Evolutionary conservation across 2,329 filamentous ascomycete species (phyloP).

Genomic region (Arthrobotrys sphaeroides): DNA sequence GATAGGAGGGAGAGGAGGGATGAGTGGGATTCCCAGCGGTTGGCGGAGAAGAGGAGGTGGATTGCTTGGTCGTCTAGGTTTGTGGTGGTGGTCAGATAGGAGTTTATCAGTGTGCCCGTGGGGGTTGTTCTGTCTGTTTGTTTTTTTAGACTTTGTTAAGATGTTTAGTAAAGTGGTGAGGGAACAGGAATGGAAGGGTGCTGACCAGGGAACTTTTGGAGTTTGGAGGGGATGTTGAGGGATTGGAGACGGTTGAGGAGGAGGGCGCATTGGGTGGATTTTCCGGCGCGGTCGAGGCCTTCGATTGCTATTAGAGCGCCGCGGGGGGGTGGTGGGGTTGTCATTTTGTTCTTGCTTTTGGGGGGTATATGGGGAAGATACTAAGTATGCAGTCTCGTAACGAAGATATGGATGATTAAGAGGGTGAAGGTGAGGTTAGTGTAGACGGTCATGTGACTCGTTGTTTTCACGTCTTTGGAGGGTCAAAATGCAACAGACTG

Average conservation of each 20-base stretch:
- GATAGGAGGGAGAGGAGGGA: constrained; percentile 61
- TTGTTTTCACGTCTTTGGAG: not conserved
- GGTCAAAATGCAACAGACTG: not conserved
- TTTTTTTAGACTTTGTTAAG: not conserved
- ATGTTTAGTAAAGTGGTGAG: not conserved
- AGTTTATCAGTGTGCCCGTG: constrained; percentile 85
- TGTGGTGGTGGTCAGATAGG: constrained; percentile 76
- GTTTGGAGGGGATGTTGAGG: constrained; percentile 67
- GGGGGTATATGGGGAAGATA: no score
- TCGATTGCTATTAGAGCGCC: constrained; percentile 86
- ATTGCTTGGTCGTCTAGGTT: constrained; percentile 88
- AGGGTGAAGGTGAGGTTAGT: not conserved
- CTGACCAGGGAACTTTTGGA: constrained; percentile 74
- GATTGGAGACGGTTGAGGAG: constrained; percentile 68
- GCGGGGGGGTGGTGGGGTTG: constrained; percentile 64
- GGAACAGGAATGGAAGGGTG: no score
- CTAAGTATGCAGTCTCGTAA: not conserved
- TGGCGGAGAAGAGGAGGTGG: constrained; percentile 88
- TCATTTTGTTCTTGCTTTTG: not conserved
- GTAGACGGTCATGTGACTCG: constrained; percentile 17
- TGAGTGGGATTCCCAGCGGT: constrained; percentile 77
- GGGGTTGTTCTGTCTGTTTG: constrained; percentile 78
- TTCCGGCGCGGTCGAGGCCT: constrained; percentile 87
- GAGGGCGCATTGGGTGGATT: constrained; percentile 85
- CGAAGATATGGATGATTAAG: not conserved